These are phyloP conservation scores for Pestalotiopsis sp. DNA, from an alignment of 2,329 filamentous ascomycete genomes.

Conservation along the genomic window DNA sequence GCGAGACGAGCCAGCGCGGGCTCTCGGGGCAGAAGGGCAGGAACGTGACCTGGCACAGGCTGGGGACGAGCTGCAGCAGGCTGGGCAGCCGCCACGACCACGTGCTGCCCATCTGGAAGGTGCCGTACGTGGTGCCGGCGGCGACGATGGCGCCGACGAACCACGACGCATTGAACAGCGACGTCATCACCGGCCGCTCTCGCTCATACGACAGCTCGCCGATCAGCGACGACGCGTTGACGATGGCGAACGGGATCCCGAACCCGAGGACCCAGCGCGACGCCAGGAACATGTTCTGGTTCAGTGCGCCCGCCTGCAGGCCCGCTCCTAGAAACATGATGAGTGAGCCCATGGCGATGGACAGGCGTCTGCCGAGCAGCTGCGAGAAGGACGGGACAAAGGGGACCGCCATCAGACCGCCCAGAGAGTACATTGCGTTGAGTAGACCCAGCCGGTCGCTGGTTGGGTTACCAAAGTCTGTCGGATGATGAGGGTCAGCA, in stretches of 20 bases:
- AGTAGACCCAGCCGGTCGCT: constrained; percentile 39
- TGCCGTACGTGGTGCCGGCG: constrained; percentile 42
- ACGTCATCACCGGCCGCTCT: constrained; percentile 52
- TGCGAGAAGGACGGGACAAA: constrained; percentile 39
- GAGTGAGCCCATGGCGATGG: constrained; percentile 41
- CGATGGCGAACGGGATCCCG: constrained; percentile 41
- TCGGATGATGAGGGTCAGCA: background rate
- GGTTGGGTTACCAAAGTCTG: constrained; percentile 41
- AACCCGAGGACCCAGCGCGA: constrained; percentile 46
- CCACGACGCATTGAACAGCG: constrained; percentile 55
- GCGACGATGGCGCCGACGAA: constrained; percentile 46
- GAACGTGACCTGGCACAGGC: constrained; percentile 33
- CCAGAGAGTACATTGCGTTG: constrained; percentile 43
- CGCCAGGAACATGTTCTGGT: constrained; percentile 47
- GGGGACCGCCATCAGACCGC: constrained; percentile 41
- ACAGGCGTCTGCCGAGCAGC: constrained; percentile 41
- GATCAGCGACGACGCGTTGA: constrained; percentile 42
- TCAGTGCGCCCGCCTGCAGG: constrained; percentile 48
- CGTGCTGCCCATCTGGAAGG: constrained; percentile 37
- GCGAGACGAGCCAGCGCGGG: constrained; percentile 42
- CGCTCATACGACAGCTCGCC: constrained; percentile 56
- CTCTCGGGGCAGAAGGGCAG: constrained; percentile 43
- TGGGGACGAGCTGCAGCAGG: constrained; percentile 36
- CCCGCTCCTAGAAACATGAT: constrained; percentile 14
- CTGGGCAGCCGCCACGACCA: constrained; percentile 43